These are phyloP conservation scores for Usnea hakonensis DNA, from an alignment of 495 filamentous ascomycete genomes.

Conservation along the genomic window DNA sequence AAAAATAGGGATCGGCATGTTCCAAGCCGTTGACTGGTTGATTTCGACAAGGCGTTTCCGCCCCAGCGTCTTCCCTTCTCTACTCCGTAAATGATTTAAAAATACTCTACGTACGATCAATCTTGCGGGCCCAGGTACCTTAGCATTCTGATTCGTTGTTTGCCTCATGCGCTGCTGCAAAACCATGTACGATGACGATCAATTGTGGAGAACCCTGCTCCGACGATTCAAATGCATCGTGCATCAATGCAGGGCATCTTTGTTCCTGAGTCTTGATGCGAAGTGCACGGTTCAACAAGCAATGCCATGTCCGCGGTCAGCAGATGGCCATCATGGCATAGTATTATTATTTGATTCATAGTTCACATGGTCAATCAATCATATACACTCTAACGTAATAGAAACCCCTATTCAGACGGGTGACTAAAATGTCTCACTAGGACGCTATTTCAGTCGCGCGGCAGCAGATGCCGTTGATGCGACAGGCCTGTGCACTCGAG, in stretches of 20 bases:
- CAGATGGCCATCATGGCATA: not conserved
- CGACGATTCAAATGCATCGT: not conserved
- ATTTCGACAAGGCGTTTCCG: not conserved
- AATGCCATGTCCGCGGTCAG: not conserved
- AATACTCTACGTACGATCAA: no score
- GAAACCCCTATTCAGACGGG: not conserved
- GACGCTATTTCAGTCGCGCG: conserved; percentile 1
- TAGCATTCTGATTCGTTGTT: not conserved
- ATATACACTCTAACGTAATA: not conserved
- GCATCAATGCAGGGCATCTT: not conserved
- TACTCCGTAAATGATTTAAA: no score
- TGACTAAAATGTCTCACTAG: not conserved
- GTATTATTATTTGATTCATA: not conserved
- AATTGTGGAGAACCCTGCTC: not conserved
- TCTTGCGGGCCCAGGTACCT: not conserved
- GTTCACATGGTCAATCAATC: not conserved
- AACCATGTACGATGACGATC: not conserved
- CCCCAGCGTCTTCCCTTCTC: not conserved
- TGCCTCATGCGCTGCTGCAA: not conserved
- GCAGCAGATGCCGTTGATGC: conserved; percentile 1
- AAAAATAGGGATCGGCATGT: not conserved
- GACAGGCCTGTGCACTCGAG: not conserved
- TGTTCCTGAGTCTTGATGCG: not conserved
- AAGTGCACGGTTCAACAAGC: not conserved
- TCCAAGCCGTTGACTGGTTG: not conserved